Percentiles rank a stretch among this genome's conserved stretches.
Conservation (phyloP, 306 rosid species). For the Crotalaria pallida region DNA sequence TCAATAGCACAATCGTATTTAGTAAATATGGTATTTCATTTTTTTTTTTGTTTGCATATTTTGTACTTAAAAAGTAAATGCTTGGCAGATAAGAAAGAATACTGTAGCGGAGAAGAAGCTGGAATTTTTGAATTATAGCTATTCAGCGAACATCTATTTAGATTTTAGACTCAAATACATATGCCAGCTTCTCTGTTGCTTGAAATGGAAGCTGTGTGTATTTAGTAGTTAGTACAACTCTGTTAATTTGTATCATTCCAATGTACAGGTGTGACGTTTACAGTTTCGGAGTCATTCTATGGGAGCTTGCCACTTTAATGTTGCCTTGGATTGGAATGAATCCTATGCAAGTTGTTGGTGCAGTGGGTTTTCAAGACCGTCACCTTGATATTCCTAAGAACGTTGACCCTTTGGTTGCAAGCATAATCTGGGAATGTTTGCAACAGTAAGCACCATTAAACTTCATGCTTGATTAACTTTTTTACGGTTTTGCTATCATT, state of each 20-base stretch:
- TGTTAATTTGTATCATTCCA: slow-evolving; percentile 3
- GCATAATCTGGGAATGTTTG: slow-evolving; percentile 95
- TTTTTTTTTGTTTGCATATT: background rate
- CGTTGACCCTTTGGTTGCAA: slow-evolving; percentile 78
- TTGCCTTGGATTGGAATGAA: slow-evolving; percentile 98
- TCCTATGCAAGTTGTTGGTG: slow-evolving; percentile 99
- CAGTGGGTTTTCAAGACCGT: slow-evolving; percentile 95
- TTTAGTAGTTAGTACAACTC: background rate
- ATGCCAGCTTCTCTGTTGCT: background rate
- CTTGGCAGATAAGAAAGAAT: background rate
- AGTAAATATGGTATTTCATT: background rate
- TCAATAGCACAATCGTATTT: background rate
- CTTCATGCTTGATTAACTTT: slow-evolving; percentile 16
- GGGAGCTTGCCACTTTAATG: slow-evolving; percentile 95
- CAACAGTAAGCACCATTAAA: slow-evolving; percentile 69
- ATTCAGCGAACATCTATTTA: background rate
- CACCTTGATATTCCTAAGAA: slow-evolving; percentile 93
- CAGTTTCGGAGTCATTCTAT: slow-evolving; percentile 95
- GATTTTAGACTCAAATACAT: background rate
- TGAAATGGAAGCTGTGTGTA: background rate
- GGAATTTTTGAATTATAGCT: background rate
- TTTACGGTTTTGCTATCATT: too few species aligned
- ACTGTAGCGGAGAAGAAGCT: background rate
- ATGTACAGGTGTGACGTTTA: slow-evolving; percentile 86
- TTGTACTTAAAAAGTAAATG: background rate